Base-by-base conservation (phyloP, 2,329 filamentous ascomycete species). In the Penicillium sp. region DNA sequence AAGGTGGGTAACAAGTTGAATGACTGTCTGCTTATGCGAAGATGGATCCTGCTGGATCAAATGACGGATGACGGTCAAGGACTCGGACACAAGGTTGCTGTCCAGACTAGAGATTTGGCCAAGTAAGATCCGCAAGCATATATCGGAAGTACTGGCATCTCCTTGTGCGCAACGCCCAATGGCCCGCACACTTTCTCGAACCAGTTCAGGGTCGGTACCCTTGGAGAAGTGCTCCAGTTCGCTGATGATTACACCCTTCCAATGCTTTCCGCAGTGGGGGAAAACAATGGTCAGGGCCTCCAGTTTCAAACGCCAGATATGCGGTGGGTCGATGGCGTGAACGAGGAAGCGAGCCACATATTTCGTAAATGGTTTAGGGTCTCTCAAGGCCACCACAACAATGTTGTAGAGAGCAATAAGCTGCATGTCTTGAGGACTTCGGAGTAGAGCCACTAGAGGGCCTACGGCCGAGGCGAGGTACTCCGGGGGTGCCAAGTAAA, bases 221-320 rank as follows among this genome's bases (percentile, higher is more conserved):
- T 85, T 81, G 0, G 87, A 89, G 67, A 97, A 97, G 70, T 97
- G 91, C 61, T 95, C 90, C 5, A 98, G 77, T 65, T 98, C 93
- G 55, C 87, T 90, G 41, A 98, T 77, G 37, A 97, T 88, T 6
- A 98, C 77, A 46, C 86, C 87, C 67, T 95, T 94, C 49, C 86
- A 74, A 49, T 88, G 84, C 8, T 80, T 67, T 5, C 84, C 82
- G 54, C 84, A 84, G 62, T 95, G 80, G 0, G 91, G 89, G 60
- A 97, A 98, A 56, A 97, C 84, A 50, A 98, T 77, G 0, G 93
- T 91, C 45, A 97, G 75, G 3, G 95, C 74, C 67, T 98, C 94
- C 22, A 98, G 77, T 69, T 98, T 98, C 31, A 97, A 77, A 51
- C 86, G 84, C 87, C 89, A 95, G 16, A 95, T 85, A 16, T 87